phyloP scores from a whole-genome alignment of 83 land plant species.

The Picea abies region DNA sequence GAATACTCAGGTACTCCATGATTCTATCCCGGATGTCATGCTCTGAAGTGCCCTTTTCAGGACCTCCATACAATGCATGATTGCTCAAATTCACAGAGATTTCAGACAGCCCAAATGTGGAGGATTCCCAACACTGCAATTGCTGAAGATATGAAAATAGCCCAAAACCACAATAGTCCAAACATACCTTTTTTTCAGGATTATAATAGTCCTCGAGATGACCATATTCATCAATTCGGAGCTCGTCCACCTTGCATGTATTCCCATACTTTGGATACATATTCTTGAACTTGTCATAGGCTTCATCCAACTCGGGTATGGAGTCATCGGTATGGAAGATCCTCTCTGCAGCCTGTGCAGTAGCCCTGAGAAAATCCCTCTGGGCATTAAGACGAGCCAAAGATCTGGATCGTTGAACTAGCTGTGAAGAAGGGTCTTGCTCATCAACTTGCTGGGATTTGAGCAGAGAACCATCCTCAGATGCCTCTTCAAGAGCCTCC shows the following conservation, averaged over 20 bases:
- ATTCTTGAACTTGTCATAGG: constrained; percentile 65
- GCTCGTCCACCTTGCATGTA: constrained; percentile 71
- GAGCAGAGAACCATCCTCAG: constrained; percentile 74
- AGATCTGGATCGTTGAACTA: constrained; percentile 59
- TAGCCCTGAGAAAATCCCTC: constrained; percentile 72
- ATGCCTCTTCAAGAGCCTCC: constrained; percentile 79
- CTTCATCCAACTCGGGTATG: constrained; percentile 66
- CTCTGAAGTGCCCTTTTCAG: constrained; percentile 84
- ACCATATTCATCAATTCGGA: constrained; percentile 71
- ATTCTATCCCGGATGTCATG: constrained; percentile 73
- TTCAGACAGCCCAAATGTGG: constrained; percentile 78
- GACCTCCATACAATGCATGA: constrained; percentile 90
- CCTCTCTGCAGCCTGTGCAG: constrained; percentile 68
- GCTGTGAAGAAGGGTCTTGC: constrained; percentile 31
- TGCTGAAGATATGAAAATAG: constrained; percentile 84
- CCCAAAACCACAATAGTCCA: constrained; percentile 97
- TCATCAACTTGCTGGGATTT: constrained; percentile 64
- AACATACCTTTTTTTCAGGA: constrained; percentile 67
- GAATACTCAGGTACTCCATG: constrained; percentile 86
- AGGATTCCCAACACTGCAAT: constrained; percentile 62
- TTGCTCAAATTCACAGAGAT: constrained; percentile 90
- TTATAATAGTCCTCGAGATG: constrained; percentile 53
- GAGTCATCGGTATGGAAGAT: constrained; percentile 50
- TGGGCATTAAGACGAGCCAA: constrained; percentile 67
- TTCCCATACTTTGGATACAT: constrained; percentile 81